Percentiles rank a stretch among this genome's conserved stretches.
Conservation (phyloP, 768 basidiomycete genomes). For the Neoboletus magnificus region DNA sequence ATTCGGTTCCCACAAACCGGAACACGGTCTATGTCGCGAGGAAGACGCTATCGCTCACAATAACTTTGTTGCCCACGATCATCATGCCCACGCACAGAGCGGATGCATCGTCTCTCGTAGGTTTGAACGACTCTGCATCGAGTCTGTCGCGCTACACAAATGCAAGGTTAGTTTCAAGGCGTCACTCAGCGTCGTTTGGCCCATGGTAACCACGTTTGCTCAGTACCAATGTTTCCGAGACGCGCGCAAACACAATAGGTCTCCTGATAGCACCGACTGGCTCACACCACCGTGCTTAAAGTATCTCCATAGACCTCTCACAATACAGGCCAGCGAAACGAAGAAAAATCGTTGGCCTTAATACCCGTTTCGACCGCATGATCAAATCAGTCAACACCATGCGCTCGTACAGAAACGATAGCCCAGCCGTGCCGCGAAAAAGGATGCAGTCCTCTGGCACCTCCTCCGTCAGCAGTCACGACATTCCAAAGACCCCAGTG, state of each 20-base stretch:
- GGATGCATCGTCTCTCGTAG: neutral
- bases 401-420: constrained; percentile 21
- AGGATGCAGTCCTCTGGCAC: constrained; percentile 42
- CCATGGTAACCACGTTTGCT: neutral
- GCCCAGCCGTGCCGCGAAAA: constrained; percentile 25
- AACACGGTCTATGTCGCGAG: neutral
- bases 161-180: constrained; percentile 9
- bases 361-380: constrained; percentile 66
- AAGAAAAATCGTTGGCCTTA: constrained; percentile 47
- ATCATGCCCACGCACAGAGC: constrained; percentile 5
- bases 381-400: constrained; percentile 52
- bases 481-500: constrained; percentile 39
- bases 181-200: neutral
- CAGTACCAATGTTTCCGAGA: neutral
- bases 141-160: constrained; percentile 5
- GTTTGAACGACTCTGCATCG: constrained; percentile 12
- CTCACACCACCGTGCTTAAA: neutral
- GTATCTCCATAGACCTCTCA: constrained; percentile 3
- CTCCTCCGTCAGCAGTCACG: constrained; percentile 42
- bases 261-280: neutral
- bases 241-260: constrained; percentile 15
- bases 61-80: neutral
- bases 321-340: constrained; percentile 39
- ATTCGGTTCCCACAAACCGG: neutral
- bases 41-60: constrained; percentile 7